Conservation (phyloP, 148 eudicot genomes). For the Nepenthes gracilis region DNA sequence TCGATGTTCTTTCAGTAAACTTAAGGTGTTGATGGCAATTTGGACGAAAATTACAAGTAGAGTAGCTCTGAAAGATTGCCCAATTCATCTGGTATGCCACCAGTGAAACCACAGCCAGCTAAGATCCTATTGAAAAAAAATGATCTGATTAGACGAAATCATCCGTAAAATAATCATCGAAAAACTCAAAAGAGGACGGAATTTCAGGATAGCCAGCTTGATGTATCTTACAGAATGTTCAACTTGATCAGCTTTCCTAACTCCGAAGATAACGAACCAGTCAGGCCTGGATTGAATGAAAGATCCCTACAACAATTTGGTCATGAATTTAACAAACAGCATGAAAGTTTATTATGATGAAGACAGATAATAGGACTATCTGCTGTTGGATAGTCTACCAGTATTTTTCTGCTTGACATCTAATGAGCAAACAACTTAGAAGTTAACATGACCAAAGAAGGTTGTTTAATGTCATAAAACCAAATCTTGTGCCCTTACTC, state of each 20-base stretch:
- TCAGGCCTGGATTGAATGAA: constrained; percentile 65
- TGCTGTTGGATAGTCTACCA: background rate
- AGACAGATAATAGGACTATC: background rate
- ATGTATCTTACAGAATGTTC: constrained; percentile 47
- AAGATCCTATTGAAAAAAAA: constrained; percentile 38
- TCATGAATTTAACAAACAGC: background rate
- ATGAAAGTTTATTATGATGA: background rate
- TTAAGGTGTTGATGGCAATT: background rate
- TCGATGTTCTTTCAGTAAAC: background rate
- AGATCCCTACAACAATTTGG: constrained; percentile 51
- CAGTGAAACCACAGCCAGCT: constrained; percentile 84
- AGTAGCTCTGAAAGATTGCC: constrained; percentile 61
- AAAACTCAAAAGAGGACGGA: background rate
- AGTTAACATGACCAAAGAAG: too few relatives aligned
- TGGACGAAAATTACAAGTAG: constrained; percentile 43
- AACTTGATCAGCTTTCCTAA: constrained; percentile 62
- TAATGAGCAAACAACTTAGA: too few relatives aligned
- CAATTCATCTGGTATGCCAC: constrained; percentile 66
- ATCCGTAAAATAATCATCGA: background rate
- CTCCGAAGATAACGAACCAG: constrained; percentile 57
- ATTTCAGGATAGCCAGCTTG: background rate
- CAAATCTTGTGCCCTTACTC: too few relatives aligned
- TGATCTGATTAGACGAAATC: background rate
- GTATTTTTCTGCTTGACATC: too few relatives aligned
- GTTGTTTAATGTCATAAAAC: too few relatives aligned